These are phyloP conservation scores for Rhododendron molle DNA, from an alignment of 148 eudicot species.

Conservation along the genomic window DNA sequence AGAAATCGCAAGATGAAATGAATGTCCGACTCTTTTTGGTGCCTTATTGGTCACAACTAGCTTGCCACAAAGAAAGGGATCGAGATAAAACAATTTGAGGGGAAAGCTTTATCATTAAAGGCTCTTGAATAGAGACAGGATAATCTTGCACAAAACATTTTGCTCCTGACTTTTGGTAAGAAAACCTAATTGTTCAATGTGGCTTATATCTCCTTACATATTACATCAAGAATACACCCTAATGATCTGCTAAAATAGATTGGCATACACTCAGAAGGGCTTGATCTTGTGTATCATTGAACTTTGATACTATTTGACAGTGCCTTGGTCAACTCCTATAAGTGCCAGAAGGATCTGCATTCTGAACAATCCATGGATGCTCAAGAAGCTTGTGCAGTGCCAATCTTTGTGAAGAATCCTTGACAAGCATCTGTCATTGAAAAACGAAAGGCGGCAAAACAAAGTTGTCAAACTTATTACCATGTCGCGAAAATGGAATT, in stretches of 20 bases:
- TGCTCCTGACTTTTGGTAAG: not conserved
- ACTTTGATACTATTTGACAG: not conserved
- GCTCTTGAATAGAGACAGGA: not conserved
- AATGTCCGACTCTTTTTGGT: not conserved
- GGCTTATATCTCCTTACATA: not conserved
- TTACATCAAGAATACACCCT: not conserved
- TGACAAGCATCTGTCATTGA: slow-evolving; percentile 82
- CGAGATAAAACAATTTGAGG: not conserved
- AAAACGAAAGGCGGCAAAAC: not conserved
- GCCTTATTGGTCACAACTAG: not conserved
- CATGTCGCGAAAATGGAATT: not conserved
- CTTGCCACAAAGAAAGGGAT: not conserved
- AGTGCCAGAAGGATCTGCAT: slow-evolving; percentile 86
- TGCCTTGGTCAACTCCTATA: slow-evolving; percentile 41
- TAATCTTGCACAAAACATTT: not conserved
- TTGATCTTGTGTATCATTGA: not conserved
- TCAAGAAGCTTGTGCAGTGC: slow-evolving; percentile 88
- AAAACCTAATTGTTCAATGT: not conserved
- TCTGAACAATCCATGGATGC: slow-evolving; percentile 93
- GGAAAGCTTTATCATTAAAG: not conserved
- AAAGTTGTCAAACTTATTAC: not conserved
- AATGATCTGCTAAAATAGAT: not conserved
- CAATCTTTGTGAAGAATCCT: slow-evolving; percentile 70
- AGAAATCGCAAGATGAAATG: not conserved
- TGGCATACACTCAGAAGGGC: not conserved